Evolutionary conservation across 257 asterid species (phyloP).

Genomic region (Capsicum pubescens): DNA sequence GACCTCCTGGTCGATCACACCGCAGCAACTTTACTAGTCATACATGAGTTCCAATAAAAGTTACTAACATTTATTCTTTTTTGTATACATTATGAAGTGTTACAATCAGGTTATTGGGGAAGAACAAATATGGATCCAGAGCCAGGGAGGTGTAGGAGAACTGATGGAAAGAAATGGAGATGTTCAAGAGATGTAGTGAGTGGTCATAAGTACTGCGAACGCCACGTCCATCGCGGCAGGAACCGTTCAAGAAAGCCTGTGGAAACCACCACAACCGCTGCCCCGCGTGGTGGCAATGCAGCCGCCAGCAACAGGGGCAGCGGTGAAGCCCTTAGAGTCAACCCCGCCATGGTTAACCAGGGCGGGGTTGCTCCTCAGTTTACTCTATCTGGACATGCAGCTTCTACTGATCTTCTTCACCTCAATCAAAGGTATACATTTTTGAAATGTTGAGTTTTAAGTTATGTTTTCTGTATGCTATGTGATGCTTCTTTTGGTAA

Average conservation of each 20-base stretch:
- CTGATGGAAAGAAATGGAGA: conserved; percentile 98
- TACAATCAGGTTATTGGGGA: conserved; percentile 91
- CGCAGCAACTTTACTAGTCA: too few species aligned
- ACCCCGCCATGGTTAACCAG: background rate
- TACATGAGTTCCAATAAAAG: background rate
- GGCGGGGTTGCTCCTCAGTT: conserved; percentile 45
- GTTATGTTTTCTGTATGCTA: too few species aligned
- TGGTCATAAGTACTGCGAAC: conserved; percentile 92
- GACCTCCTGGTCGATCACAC: too few species aligned
- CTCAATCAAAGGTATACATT: conserved; percentile 62
- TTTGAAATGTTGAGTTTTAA: background rate
- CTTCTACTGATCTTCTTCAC: conserved; percentile 66
- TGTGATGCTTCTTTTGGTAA: too few species aligned
- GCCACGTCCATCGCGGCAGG: conserved; percentile 92
- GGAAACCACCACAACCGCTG: conserved; percentile 70
- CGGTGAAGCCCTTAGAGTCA: conserved; percentile 6
- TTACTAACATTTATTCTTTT: background rate
- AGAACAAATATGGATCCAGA: conserved; percentile 88
- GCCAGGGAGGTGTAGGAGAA: conserved; percentile 94
- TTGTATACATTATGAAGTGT: conserved; percentile 36
- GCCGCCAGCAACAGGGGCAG: background rate
- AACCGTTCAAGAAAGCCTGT: conserved; percentile 99
- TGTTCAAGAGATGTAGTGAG: conserved; percentile 90
- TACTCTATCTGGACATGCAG: conserved; percentile 53
- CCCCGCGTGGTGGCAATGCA: background rate